Percentiles rank a stretch among this genome's conserved stretches.
phyloP scores from a whole-genome alignment of 495 filamentous ascomycete species.

The Daldinia childiae region DNA sequence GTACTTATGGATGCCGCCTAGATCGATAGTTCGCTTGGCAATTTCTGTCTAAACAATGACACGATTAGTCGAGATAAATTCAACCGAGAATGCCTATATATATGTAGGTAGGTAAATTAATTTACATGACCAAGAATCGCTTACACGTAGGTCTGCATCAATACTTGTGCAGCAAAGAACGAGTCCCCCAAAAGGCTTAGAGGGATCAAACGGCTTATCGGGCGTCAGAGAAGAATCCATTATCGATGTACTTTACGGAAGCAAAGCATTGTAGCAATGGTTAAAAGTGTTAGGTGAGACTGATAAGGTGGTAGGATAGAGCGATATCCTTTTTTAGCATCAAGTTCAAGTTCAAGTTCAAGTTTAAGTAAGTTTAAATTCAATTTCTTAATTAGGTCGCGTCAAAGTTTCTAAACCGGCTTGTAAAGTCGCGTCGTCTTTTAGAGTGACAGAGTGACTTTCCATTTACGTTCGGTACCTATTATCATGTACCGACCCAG shows the following conservation, averaged over 20 bases:
- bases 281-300: neutral
- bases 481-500: too few relatives aligned
- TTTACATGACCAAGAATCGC: constrained; percentile 41
- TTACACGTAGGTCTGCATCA: constrained; percentile 79
- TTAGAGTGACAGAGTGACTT: too few relatives aligned
- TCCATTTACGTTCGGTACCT: too few relatives aligned
- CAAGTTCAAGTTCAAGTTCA: too few relatives aligned
- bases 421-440: neutral
- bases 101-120: neutral
- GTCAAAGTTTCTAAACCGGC: neutral
- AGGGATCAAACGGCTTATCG: constrained; percentile 50
- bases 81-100: constrained; percentile 23
- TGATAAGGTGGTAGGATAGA: neutral
- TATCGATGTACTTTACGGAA: constrained; percentile 10
- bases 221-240: constrained; percentile 39
- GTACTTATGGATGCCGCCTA: constrained; percentile 85
- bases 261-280: constrained; percentile 25
- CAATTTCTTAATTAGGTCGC: neutral
- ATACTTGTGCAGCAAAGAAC: constrained; percentile 94
- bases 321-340: too few relatives aligned
- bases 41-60: constrained; percentile 69
- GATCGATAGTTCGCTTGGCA: constrained; percentile 72
- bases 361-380: too few relatives aligned
- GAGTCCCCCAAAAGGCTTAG: constrained; percentile 78
- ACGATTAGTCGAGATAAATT: constrained; percentile 11